These are phyloP conservation scores for Rhododendron mucronatum DNA, from an alignment of 148 eudicot genomes.

Conservation along the genomic window DNA sequence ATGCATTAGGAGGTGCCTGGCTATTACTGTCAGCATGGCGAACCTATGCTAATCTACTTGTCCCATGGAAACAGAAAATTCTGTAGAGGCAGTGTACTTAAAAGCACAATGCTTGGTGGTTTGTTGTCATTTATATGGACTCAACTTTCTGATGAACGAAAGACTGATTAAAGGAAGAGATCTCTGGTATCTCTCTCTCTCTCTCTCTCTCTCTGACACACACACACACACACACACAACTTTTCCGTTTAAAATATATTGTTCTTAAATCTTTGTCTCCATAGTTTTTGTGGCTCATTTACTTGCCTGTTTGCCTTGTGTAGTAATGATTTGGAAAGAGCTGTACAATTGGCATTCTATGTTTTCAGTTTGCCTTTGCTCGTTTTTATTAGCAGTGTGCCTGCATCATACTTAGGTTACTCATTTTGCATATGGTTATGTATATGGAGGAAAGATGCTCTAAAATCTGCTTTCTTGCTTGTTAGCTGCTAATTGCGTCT, in stretches of 20 bases:
- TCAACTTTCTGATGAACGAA: not conserved
- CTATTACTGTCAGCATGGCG: not conserved
- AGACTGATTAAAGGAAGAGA: not conserved
- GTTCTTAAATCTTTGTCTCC: not conserved
- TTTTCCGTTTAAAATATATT: not conserved
- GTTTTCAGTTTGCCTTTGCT: not conserved
- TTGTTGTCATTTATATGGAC: not conserved
- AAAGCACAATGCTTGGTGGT: not conserved
- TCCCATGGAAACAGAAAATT: not conserved
- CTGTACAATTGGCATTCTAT: not conserved
- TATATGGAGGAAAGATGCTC: not conserved
- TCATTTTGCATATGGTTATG: not conserved
- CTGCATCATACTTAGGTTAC: not conserved
- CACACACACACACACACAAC: no score
- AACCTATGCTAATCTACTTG: not conserved
- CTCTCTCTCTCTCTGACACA: no score
- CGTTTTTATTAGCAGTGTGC: not conserved
- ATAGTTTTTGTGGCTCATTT: not conserved
- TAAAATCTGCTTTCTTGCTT: not conserved
- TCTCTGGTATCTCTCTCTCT: slow-evolving; percentile 1
- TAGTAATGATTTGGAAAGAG: not conserved
- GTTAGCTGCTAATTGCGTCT: no score
- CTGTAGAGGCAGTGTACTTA: not conserved
- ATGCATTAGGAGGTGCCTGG: not conserved
- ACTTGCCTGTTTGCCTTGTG: not conserved